Conservation (phyloP, 2,329 filamentous ascomycete species). For the Cercospora berteroae region DNA sequence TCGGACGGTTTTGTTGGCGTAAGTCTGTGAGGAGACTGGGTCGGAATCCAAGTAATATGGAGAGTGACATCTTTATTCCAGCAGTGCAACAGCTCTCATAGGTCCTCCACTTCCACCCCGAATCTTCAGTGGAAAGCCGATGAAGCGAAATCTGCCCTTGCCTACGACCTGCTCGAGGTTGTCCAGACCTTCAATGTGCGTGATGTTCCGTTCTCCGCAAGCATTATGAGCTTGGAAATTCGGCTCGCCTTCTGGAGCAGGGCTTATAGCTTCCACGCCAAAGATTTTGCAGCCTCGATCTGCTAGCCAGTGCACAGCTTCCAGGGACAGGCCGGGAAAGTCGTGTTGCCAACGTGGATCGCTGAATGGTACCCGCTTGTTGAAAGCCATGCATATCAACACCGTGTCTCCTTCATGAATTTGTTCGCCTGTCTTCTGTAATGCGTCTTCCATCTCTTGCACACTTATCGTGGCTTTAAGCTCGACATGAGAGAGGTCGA, state of each 20-base stretch:
- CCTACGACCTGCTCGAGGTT: conserved; percentile 30
- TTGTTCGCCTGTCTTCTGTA: conserved; percentile 25
- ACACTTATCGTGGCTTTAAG: conserved; percentile 28
- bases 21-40: neutral
- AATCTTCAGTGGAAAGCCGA: conserved; percentile 32
- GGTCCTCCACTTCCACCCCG: conserved; percentile 32
- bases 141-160: conserved; percentile 29
- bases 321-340: conserved; percentile 30
- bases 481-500: conserved; percentile 32
- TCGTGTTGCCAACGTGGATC: conserved; percentile 34
- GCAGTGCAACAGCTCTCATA: conserved; percentile 30
- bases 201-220: conserved; percentile 31
- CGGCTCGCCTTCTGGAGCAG: conserved; percentile 30
- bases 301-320: conserved; percentile 31
- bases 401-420: conserved; percentile 31
- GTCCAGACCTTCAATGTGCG: conserved; percentile 33
- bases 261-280: conserved; percentile 32
- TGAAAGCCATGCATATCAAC: conserved; percentile 32
- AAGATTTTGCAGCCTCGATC: conserved; percentile 33
- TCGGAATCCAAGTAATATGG: neutral
- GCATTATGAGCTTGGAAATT: conserved; percentile 34
- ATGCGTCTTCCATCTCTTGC: conserved; percentile 29
- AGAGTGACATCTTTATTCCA: conserved; percentile 16
- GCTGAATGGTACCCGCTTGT: conserved; percentile 27
- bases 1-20: neutral